Evolutionary conservation across 441 rosid species (phyloP), one percentile per base, ranked within the genome.

Genomic region (Adansonia gregorii): DNA sequence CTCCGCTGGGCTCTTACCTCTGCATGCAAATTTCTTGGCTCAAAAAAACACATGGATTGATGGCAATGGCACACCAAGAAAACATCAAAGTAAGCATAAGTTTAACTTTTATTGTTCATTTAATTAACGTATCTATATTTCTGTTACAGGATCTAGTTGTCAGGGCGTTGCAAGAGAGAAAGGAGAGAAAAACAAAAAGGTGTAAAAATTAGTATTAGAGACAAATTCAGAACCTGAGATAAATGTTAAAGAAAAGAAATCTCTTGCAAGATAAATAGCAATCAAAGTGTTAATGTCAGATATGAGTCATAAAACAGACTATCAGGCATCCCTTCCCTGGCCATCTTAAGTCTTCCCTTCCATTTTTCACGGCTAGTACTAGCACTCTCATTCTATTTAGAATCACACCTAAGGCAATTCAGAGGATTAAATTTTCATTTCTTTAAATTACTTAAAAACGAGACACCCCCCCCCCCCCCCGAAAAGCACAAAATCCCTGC

Each of bases 81-180:
- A 55, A 17, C 64, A 79, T 22, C 78, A 79, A 52, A 54, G 88
- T 85, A 82, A 84, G 88, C 76, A 56, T 20, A 3, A 22, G 39
- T 64, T 70, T 74, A 65, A 9, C 46, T 58, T 65, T 5, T 2
- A 45, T 49, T 49, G 35, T 80, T 82, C 19, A 49, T 17, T 51
- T 51, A n/a, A 6, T 31, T 14, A 63, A 48, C 2, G 19, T 56
- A 8, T 58, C 73, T 60, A 14, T 79, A 12, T 64, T 39, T 51
- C 4, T 43, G 2, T 4, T 69, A 15, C 3, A 68, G 67, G 4
- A 8, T n/a, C 41, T 64, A 45, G 3, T n/a, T 52, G 43, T 9
- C 55, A 7, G 43, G 69, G 41, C 2, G 46, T 65, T 31, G 49
- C 8, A 8, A 10, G 27, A 66, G 48, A 17, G 70, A 41, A 2